These are phyloP conservation scores for Botryotinia convoluta DNA, from an alignment of 2,329 filamentous ascomycete species.

Conservation along the genomic window DNA sequence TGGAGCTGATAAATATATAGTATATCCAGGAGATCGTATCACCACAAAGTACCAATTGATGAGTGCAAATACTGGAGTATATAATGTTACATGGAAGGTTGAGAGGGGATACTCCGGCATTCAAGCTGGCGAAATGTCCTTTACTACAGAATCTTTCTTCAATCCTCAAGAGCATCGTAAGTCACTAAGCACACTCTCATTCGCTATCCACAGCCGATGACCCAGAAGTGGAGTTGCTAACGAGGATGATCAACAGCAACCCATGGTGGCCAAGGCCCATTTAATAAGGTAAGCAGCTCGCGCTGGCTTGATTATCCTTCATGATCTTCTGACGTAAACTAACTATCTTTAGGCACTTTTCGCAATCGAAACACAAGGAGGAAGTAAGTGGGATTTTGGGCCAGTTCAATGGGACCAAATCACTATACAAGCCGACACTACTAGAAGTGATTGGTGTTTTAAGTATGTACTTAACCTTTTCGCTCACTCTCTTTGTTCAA, in stretches of 20 bases:
- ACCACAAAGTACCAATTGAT: neutral
- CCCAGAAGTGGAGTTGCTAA: neutral
- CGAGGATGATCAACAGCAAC: neutral
- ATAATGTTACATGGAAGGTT: conserved; percentile 5
- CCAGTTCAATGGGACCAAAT: conserved; percentile 11
- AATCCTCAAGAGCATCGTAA: neutral
- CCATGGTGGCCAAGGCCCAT: neutral
- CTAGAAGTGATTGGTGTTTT: neutral
- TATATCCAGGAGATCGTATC: conserved; percentile 4
- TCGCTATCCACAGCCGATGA: no score
- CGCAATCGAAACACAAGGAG: conserved; percentile 3
- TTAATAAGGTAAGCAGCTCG: neutral
- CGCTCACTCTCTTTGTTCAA: neutral
- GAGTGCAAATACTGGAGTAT: neutral
- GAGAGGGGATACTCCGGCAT: neutral
- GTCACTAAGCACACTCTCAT: neutral
- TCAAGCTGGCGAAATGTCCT: neutral
- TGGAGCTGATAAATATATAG: neutral
- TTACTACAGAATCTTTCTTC: neutral
- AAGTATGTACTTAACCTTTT: neutral
- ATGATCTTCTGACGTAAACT: neutral
- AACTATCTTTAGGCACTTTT: neutral
- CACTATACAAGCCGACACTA: neutral
- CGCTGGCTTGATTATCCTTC: neutral
- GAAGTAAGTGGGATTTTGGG: neutral